Evolutionary conservation across 345 rosid genomes (phyloP), one percentile per base, ranked within the genome.

Genomic region (Heritiera fomes): DNA sequence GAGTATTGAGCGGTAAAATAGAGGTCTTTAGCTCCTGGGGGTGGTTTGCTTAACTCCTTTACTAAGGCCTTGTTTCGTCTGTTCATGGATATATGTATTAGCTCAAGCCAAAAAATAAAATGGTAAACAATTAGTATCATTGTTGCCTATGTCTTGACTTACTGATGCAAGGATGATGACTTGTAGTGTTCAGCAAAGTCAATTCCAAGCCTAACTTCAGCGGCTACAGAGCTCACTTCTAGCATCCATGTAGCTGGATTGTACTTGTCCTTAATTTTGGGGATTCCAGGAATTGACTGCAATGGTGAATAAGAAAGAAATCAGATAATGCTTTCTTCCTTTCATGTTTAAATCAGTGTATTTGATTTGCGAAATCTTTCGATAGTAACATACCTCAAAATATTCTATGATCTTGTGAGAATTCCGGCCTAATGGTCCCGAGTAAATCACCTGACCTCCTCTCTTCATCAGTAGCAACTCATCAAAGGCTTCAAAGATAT

Each of bases 221-320:
- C 89, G 30, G 98, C 92, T 8, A 84, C 56, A 17, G 97, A 91
- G 84, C 93, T 94, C 80, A 91, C 98, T 92, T 92, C 97, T 41
- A 92, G 86, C 97, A 92, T 92, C 97, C 97, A 92, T 56, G 97
- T 92, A 0, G 98, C 98, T 0, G 95, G 98, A 79, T 92, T 94
- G 80, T 90, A 88, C 81, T 88, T 91, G 0, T 90, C 95, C 73
- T 87, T 91, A 28, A 92, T 94, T 72, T 82, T 86, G 2, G 90
- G 87, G 17, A 89, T 87, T 66, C 93, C 93, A 11, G 87, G 91
- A 75, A 92, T 87, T 1, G 82, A 84, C 95, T 90, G 83, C 17
- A 43, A 61, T 64, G 45, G 74, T 49, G 55, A 60, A 18, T 28
- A 50, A 64, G 40, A 73, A 8, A 28, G 14, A 61, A 50, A 73